Evolutionary conservation across 2,329 filamentous ascomycete genomes (phyloP), one percentile per base, ranked within the genome.

Genomic region (Escovopsis sp.): DNA sequence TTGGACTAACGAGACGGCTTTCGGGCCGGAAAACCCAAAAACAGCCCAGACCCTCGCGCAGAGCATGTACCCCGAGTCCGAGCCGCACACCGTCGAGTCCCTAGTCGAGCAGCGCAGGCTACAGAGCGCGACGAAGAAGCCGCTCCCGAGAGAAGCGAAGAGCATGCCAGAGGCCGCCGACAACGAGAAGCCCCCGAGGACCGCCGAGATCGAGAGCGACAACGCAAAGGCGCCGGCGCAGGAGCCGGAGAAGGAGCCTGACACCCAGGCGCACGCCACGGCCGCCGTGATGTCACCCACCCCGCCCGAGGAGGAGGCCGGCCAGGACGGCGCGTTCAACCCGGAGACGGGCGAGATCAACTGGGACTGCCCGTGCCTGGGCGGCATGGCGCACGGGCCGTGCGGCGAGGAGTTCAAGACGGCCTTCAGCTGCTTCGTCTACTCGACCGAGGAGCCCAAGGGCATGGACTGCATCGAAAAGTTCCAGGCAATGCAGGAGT

Each of bases 261-360:
- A 58, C 19, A 46, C 55, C 19, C 47, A 55, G 6, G 46, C 53
- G 15, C 51, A 59, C 38, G 51, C 51, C 4, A 47, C 37, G 19
- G 51, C 47, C 26, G 42, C 55, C 47, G 49, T 52, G 6, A 59
- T 59, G 26, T 67, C 71, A 2, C 66, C 69, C 6, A 67, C 66
- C 44, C 70, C 63, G 0, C 66, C 91, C 12, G 82, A 94, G 61
- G 77, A 85, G 46, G 87, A 95, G 62, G 87, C 86, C 6, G 75
- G 68, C 47, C 80, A 89, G 59, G 80, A 96, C 63, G 91, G 86
- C 43, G 91, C 91, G 1, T 98, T 96, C 69, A 94, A 98, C 64
- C 87, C 88, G 3, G 91, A 96, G 68, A 98, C 91, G 9, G 91
- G 91, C 53, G 91, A 98, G 73, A 98, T 98, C 66, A 98, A 98